Evolutionary conservation across 176 grass and related monocot genomes (phyloP), one percentile per base, ranked within the genome.

Genomic region (maize (Zea mays)): DNA sequence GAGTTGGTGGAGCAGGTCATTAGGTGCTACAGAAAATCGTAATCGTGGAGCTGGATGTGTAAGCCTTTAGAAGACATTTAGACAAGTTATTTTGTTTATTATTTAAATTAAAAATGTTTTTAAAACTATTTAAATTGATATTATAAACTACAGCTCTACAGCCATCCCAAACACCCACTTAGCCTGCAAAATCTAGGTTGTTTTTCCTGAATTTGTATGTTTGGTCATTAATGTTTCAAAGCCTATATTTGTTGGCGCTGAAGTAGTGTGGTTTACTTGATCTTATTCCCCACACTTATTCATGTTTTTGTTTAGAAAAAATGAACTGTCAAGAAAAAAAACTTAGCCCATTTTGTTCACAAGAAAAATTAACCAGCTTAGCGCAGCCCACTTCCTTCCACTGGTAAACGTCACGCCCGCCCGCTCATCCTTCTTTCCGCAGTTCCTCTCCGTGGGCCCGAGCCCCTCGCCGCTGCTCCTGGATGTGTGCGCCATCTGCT

Each of bases 401-500:
- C 80, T 19, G 67, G 85, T 87, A 67, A 83, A 74, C 67, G 27
- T 21, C 74, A 14, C 66, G 6, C 33, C 10, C 8, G 12, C 13
- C 54, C 56, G 54, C 14, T 56, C 16, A 51, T 17, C 36, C 47
- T 10, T 39, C 27, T 27, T 27, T 27, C 27, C 27, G 27, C 27
- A 27, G 27, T 27, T 27, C 27, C 27, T 27, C 27, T 27, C 27
- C 1, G 27, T 27, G 27, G 27, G 27, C 27, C 27, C 27, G 27
- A 27, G 27, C 27, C 27, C 27, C 27, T 27, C 1, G 27, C 27
- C 27, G 27, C 27, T 27, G 27, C 73, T 35, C 41, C 2, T 12
- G 17, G 0, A 40, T 14, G 33, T 5, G 27, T 11, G 8, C 51
- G 42, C 51, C 43, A 43, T 4, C 42, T 79, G 86, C 63, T 88